Percentiles rank a stretch among this genome's conserved stretches.
Conservation (phyloP, 805 yeast species). For the Lipomyces chichibuensis region DNA sequence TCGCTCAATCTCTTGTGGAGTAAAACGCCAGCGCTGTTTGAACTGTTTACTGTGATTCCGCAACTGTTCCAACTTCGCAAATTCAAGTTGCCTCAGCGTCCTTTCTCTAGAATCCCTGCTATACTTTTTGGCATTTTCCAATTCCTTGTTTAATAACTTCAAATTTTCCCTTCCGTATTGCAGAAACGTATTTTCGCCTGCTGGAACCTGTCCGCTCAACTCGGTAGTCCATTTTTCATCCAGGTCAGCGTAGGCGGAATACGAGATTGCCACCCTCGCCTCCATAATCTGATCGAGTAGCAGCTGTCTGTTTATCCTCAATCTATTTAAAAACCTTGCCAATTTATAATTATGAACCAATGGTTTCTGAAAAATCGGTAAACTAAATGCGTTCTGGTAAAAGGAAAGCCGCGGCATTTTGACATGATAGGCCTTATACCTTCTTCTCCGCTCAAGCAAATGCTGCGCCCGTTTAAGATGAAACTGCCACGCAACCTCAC, state of each 20-base stretch:
- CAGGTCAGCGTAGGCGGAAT: constrained; percentile 9
- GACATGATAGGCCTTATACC: constrained; percentile 7
- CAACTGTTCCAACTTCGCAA: constrained; percentile 2
- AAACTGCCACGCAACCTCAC: constrained; percentile 4
- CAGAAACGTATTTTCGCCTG: neutral
- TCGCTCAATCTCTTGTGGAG: neutral
- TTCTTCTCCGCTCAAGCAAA: constrained; percentile 2
- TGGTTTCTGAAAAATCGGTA: constrained; percentile 3
- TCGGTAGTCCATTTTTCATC: constrained; percentile 1
- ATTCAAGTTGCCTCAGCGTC: neutral
- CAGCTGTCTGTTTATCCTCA: neutral
- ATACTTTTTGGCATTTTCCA: neutral
- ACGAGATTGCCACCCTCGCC: neutral
- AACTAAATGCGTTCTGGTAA: constrained; percentile 4
- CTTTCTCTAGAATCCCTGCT: neutral
- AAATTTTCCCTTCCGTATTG: neutral
- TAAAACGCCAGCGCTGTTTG: neutral
- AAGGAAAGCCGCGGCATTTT: neutral
- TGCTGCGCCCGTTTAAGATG: neutral
- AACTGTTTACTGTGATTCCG: constrained; percentile 4
- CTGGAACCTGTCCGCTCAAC: neutral
- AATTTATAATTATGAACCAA: neutral
- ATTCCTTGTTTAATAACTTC: neutral
- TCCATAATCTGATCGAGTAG: constrained; percentile 5
- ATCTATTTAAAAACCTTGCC: neutral